A percentile compares a stretch with the other conserved stretches of the same genome.
Conservation (phyloP, 129 eudicot genomes). For the Saussurea involucrata region DNA sequence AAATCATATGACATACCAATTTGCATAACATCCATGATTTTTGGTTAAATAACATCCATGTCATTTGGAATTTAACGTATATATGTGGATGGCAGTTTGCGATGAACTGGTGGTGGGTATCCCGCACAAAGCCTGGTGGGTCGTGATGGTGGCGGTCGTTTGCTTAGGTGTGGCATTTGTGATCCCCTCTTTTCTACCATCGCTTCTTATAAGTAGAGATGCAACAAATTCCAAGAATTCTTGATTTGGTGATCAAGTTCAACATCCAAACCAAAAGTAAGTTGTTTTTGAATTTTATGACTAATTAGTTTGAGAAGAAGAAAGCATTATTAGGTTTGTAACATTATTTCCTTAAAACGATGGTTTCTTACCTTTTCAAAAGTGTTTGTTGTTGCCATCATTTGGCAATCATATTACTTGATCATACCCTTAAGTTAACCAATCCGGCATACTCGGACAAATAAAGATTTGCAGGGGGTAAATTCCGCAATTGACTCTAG, state of each 20-base stretch:
- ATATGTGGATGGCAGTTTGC: conserved; percentile 59
- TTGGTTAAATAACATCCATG: background rate
- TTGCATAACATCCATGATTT: background rate
- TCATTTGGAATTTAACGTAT: background rate
- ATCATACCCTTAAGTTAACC: no score
- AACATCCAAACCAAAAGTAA: background rate
- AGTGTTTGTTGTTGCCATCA: background rate
- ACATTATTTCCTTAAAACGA: background rate
- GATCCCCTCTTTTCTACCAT: conserved; percentile 67
- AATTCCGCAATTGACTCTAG: no score
- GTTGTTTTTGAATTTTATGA: background rate
- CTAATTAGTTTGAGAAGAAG: conserved; percentile 4
- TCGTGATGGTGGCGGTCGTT: conserved; percentile 52
- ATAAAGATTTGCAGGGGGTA: no score
- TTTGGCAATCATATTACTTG: background rate
- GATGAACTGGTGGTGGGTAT: conserved; percentile 83
- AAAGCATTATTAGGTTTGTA: background rate
- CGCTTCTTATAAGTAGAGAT: conserved; percentile 36
- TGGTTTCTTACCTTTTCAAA: background rate
- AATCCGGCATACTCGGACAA: no score
- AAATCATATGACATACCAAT: background rate
- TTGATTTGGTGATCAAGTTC: conserved; percentile 22
- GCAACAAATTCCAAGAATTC: conserved; percentile 46
- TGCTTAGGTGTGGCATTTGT: conserved; percentile 66
- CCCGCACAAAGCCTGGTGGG: conserved; percentile 85